Evolutionary conservation across 2,329 filamentous ascomycete species (phyloP).

Genomic region (Monosporascus sp.): DNA sequence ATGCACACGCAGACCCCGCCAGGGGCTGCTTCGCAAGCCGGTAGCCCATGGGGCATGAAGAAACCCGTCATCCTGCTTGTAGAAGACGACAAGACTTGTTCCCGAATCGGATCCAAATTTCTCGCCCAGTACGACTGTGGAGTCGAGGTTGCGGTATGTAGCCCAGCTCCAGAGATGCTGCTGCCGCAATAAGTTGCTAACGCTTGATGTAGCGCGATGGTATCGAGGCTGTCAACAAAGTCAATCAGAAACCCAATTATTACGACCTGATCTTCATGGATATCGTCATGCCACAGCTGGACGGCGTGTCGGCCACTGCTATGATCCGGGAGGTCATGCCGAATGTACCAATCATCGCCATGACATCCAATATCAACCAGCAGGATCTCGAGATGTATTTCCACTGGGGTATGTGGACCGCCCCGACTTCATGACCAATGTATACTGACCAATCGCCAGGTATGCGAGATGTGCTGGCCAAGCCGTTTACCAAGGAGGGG

Average conservation of each 20-base stretch:
- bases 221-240: conserved; percentile 83
- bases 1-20: conserved; percentile 30
- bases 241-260: conserved; percentile 47
- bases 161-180: background rate
- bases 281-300: conserved; percentile 95
- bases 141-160: conserved; percentile 62
- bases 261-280: conserved; percentile 79
- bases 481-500: conserved; percentile 88
- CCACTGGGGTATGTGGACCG: conserved; percentile 68
- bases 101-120: conserved; percentile 64
- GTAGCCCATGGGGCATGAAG: conserved; percentile 51
- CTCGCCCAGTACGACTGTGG: conserved; percentile 59
- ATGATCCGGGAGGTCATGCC: conserved; percentile 84
- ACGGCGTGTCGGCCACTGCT: conserved; percentile 90
- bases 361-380: conserved; percentile 97
- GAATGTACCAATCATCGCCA: conserved; percentile 85
- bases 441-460: conserved; percentile 45
- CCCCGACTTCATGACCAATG: background rate
- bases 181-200: conserved; percentile 12
- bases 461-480: conserved; percentile 96
- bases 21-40: conserved; percentile 24
- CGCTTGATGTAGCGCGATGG: conserved; percentile 63
- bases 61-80: conserved; percentile 84
- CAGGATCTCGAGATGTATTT: conserved; percentile 98
- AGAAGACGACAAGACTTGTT: conserved; percentile 70